phyloP scores from a whole-genome alignment of 805 yeast species.

The Monosporozyma unispora region DNA sequence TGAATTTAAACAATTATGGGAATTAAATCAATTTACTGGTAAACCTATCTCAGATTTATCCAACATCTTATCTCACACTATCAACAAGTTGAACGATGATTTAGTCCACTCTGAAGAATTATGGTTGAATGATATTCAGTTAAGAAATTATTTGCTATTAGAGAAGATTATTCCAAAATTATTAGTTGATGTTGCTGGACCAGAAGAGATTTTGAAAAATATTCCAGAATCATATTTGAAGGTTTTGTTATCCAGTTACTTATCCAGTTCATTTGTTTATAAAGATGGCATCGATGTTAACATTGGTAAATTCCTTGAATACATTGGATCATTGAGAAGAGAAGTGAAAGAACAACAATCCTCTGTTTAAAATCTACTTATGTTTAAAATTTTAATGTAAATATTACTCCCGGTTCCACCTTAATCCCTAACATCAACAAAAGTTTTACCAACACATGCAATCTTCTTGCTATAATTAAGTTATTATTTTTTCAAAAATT shows the following conservation, averaged over 20 bases:
- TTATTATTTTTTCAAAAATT: too few species aligned
- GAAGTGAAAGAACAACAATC: slow-evolving; percentile 12
- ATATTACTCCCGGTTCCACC: too few species aligned
- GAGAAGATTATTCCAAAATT: slow-evolving; percentile 69
- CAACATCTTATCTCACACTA: slow-evolving; percentile 74
- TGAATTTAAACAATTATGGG: slow-evolving; percentile 86
- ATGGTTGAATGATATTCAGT: slow-evolving; percentile 69
- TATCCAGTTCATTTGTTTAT: slow-evolving; percentile 80
- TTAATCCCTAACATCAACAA: too few species aligned
- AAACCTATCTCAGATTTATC: slow-evolving; percentile 58
- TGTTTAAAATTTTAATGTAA: neutral
- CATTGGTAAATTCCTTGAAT: slow-evolving; percentile 69
- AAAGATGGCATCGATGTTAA: slow-evolving; percentile 67
- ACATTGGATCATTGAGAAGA: slow-evolving; percentile 49
- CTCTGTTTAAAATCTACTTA: neutral
- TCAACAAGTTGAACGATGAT: slow-evolving; percentile 79
- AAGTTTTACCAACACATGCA: neutral
- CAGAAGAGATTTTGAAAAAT: slow-evolving; percentile 57
- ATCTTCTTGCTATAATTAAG: neutral
- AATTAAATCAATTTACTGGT: slow-evolving; percentile 55
- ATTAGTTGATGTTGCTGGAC: slow-evolving; percentile 55
- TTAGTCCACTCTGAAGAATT: slow-evolving; percentile 70
- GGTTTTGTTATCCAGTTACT: slow-evolving; percentile 79
- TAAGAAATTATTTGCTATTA: slow-evolving; percentile 66
- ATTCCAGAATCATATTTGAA: slow-evolving; percentile 83